Percentiles rank a stretch among this genome's conserved stretches.
Evolutionary conservation across 176 grass and related monocot species (phyloP).

Genomic region (Paspalum vaginatum): DNA sequence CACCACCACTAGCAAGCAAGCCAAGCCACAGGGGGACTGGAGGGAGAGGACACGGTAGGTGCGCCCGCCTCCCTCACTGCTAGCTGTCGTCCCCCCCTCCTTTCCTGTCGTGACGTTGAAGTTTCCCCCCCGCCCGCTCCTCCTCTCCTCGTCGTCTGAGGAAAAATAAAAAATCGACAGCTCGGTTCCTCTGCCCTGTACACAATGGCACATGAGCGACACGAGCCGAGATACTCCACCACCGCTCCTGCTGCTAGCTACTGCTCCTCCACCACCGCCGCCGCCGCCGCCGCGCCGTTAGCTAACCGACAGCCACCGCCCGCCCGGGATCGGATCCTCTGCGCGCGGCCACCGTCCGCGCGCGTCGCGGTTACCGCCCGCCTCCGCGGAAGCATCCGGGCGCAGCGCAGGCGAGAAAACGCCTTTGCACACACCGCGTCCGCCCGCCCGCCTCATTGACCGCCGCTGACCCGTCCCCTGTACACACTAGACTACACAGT

Average conservation of each 20-base stretch:
- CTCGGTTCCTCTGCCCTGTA: constrained; percentile 15
- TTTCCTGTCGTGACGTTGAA: constrained; percentile 90
- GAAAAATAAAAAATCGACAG: too few species aligned
- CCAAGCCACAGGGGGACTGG: not conserved
- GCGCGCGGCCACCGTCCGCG: constrained; percentile 6
- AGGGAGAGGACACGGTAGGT: constrained; percentile 57
- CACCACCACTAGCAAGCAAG: not conserved
- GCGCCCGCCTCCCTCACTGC: constrained; percentile 65
- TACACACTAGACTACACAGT: too few species aligned
- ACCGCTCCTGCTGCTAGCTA: not conserved
- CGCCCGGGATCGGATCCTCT: not conserved
- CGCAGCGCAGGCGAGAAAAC: too few species aligned
- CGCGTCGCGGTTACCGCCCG: constrained; percentile 26
- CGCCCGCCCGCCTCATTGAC: constrained; percentile 35
- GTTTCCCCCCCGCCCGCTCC: constrained; percentile 70
- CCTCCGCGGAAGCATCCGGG: constrained; percentile 18
- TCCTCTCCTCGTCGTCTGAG: too few species aligned
- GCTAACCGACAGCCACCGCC: constrained; percentile 35
- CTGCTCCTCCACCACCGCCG: not conserved
- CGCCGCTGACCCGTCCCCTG: constrained; percentile 47
- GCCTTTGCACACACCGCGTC: not conserved
- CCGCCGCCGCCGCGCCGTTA: not conserved
- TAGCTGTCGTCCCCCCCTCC: constrained; percentile 69
- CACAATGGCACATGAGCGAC: constrained; percentile 34
- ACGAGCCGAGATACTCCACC: not conserved